Base-by-base conservation (phyloP, 345 rosid species). In the Eucalyptus camaldulensis region DNA sequence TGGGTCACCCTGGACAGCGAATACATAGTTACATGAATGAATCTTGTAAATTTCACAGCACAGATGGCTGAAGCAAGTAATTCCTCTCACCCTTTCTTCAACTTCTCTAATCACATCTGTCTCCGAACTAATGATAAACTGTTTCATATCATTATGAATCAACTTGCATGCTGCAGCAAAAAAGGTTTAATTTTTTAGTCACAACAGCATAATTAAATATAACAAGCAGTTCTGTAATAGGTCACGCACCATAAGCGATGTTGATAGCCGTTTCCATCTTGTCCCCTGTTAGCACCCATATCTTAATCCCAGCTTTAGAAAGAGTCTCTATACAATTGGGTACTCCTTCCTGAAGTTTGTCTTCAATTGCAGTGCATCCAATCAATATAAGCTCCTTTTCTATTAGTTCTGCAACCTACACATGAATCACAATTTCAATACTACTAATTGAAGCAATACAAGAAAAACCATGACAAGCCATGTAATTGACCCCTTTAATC, bases 321-420 rank as follows among this genome's bases (percentile, higher is more conserved):
- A 98, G 98, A 91, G 99, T 97, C 92, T 98, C 97, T 90, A 98
- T 98, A 92, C 99, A 98, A 91, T 88, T 90, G 65, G 99, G 99
- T 60, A 98, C 99, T 89, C 99, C 99, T 93, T 98, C 99, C 91
- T 98, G 99, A 93, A 98, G 99, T 91, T 98, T 98, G 93, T 98
- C 99, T 94, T 98, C 99, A 93, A 98, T 98, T 47, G 99, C 99
- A 90, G 99, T 98, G 90, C 94, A 91, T 67, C 99, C 99, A 87
- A 98, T 98, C 94, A 98, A 93, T 92, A 89, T 89, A 88, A 98
- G 98, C 90, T 98, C 96, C 92, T 97, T 96, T 89, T 98, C 99
- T 67, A 97, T 96, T 89, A 95, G 95, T 93, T 98, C 99, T 49
- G 97, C 97, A 87, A 98, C 98, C 99, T 98, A 92, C 92, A 95